Evolutionary conservation across 352 stramenopile genomes (phyloP).

Genomic region (Phytophthora syringae): DNA sequence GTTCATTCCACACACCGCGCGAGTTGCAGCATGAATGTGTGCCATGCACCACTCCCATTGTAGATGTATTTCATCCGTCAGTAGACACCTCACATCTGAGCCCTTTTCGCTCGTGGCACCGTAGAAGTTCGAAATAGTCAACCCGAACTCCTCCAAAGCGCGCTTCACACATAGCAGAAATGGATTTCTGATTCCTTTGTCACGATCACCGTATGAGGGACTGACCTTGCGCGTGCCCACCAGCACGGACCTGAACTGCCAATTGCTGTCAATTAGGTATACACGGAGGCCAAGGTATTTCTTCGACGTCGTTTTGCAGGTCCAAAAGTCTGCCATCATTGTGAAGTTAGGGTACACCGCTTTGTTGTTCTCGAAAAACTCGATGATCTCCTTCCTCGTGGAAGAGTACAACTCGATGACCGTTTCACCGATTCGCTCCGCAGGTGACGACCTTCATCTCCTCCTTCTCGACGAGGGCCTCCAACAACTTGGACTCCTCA

Average conservation of each 20-base stretch:
- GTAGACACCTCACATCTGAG: neutral
- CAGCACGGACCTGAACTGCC: too few species aligned
- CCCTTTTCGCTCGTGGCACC: neutral
- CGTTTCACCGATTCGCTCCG: neutral
- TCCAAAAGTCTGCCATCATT: slow-evolving; percentile 25
- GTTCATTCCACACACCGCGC: neutral
- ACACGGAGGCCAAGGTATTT: slow-evolving; percentile 28
- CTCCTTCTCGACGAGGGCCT: slow-evolving; percentile 4
- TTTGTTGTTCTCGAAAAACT: slow-evolving; percentile 5
- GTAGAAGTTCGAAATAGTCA: neutral
- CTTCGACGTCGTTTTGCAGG: neutral
- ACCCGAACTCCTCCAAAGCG: neutral
- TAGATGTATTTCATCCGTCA: neutral
- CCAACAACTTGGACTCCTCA: slow-evolving; percentile 8
- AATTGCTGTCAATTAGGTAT: slow-evolving; percentile 30
- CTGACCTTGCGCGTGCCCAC: too few species aligned
- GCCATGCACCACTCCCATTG: neutral
- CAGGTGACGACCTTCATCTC: slow-evolving; percentile 4
- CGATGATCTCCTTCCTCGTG: neutral
- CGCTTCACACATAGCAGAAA: neutral
- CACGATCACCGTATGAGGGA: neutral
- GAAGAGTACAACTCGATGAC: slow-evolving; percentile 14
- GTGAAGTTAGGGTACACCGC: slow-evolving; percentile 21
- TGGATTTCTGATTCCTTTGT: neutral
- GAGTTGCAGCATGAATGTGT: neutral